These are phyloP conservation scores for Bertia moriformis DNA, from an alignment of 2,329 filamentous ascomycete genomes.

Conservation along the genomic window DNA sequence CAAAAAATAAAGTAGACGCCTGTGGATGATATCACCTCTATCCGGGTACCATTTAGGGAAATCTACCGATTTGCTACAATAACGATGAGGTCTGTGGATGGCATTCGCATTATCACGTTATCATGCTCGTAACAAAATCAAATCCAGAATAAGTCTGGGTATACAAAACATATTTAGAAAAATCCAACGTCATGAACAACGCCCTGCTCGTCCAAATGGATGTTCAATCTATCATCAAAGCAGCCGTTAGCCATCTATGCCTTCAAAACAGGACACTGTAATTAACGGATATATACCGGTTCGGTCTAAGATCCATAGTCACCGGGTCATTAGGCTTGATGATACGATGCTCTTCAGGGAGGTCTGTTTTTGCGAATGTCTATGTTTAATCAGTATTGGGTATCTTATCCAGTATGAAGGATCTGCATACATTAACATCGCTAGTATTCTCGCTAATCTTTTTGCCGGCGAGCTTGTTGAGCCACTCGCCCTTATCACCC, in stretches of 20 bases:
- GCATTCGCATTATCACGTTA: no score
- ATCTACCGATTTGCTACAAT: no score
- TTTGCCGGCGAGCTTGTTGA: conserved; percentile 1
- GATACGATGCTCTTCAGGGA: neutral
- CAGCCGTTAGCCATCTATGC: neutral
- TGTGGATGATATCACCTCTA: no score
- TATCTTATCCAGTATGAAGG: neutral
- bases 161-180: no score
- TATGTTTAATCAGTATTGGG: neutral
- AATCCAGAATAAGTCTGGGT: no score
- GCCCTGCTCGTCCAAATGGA: neutral
- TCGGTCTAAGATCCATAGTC: neutral
- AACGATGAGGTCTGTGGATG: no score
- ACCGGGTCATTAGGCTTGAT: neutral
- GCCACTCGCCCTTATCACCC: neutral
- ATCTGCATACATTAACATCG: neutral
- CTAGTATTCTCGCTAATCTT: neutral
- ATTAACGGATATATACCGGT: neutral
- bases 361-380: neutral
- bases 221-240: neutral
- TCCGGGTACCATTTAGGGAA: no score
- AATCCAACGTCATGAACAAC: neutral
- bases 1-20: no score
- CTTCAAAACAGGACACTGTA: neutral
- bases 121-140: no score